These are phyloP conservation scores for Metschnikowia matae DNA, from an alignment of 805 yeast genomes.

Conservation along the genomic window DNA sequence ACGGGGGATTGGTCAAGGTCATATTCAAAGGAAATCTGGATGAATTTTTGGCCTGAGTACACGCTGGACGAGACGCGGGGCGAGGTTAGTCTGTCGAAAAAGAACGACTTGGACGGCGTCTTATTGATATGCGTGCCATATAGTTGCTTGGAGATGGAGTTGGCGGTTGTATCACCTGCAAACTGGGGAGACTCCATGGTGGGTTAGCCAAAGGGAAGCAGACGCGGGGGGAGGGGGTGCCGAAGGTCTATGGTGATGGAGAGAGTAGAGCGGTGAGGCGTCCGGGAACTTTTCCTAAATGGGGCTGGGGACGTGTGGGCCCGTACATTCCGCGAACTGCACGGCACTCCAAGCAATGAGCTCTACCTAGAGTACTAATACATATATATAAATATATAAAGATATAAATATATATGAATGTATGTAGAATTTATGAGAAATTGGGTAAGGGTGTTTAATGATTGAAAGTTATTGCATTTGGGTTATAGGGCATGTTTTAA, in stretches of 20 bases:
- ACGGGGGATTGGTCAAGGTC: not conserved
- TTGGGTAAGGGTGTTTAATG: too few species aligned
- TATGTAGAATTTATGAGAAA: too few species aligned
- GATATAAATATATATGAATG: too few species aligned
- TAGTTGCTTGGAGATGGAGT: slow-evolving; percentile 33
- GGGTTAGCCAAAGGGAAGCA: not conserved
- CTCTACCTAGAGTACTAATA: too few species aligned
- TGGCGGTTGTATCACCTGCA: slow-evolving; percentile 40
- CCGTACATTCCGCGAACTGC: slow-evolving; percentile 9
- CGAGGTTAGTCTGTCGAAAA: slow-evolving; percentile 2
- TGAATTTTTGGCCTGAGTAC: slow-evolving; percentile 35
- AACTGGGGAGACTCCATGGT: slow-evolving; percentile 41
- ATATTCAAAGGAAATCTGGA: slow-evolving; percentile 27
- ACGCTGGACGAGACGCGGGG: slow-evolving; percentile 20
- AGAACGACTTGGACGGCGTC: slow-evolving; percentile 9
- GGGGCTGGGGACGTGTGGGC: slow-evolving; percentile 14
- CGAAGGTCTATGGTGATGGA: not conserved
- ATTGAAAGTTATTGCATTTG: too few species aligned
- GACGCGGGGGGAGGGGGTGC: slow-evolving; percentile 4
- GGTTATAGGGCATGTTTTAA: too few species aligned
- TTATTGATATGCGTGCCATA: slow-evolving; percentile 32
- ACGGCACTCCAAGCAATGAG: not conserved
- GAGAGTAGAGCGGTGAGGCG: not conserved
- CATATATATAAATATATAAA: too few species aligned
- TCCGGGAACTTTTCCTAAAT: slow-evolving; percentile 4